phyloP scores from a whole-genome alignment of 257 asterid species.

The Solanum phureja region DNA sequence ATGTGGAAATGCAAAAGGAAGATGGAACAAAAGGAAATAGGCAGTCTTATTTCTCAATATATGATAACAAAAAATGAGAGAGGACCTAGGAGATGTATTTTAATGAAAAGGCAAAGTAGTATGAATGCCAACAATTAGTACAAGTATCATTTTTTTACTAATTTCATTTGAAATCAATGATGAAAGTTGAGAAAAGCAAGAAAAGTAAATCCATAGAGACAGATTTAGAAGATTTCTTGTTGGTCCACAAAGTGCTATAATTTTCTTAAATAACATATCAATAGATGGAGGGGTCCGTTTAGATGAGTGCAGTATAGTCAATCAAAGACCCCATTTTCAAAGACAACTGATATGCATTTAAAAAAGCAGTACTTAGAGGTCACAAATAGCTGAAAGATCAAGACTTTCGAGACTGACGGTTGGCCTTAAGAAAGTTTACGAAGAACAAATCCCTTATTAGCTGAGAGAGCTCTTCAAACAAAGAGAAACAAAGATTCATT shows the following conservation, averaged over 20 bases:
- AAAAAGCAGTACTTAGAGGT: neutral
- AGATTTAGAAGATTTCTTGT: neutral
- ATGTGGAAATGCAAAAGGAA: neutral
- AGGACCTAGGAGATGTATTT: slow-evolving; percentile 30
- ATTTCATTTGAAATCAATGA: slow-evolving; percentile 26
- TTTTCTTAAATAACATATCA: neutral
- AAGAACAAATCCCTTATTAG: neutral
- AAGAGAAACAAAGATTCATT: neutral
- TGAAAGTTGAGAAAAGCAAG: slow-evolving; percentile 21
- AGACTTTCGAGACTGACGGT: neutral
- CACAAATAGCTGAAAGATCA: neutral
- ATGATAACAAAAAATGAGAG: neutral
- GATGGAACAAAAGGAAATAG: neutral
- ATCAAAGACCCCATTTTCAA: neutral
- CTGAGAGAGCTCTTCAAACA: neutral
- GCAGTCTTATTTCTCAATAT: slow-evolving; percentile 2
- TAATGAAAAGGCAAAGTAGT: slow-evolving; percentile 19
- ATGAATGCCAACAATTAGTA: slow-evolving; percentile 8
- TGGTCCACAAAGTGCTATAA: neutral
- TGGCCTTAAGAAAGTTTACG: neutral
- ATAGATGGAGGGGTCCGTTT: neutral
- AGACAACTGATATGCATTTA: neutral
- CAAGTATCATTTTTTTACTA: slow-evolving; percentile 17
- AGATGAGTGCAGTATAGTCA: neutral
- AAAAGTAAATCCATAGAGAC: slow-evolving; percentile 14